Evolutionary conservation across 2,329 filamentous ascomycete genomes (phyloP), one percentile per base, ranked within the genome.

Genomic region (Colletotrichum scovillei): DNA sequence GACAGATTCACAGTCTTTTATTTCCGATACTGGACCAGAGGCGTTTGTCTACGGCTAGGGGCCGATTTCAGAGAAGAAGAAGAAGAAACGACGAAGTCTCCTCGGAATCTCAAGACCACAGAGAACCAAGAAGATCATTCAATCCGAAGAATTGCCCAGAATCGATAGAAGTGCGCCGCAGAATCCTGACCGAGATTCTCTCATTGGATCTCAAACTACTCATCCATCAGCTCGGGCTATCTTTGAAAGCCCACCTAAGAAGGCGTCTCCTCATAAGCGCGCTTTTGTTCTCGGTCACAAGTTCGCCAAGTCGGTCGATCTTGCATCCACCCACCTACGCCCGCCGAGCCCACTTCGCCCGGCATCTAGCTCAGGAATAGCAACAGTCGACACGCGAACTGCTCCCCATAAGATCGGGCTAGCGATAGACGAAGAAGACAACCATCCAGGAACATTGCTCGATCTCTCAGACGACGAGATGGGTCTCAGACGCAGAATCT

Each of bases 1-100:
- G 6, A 6, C 30, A 42, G 52, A 32, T 26, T 11, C n/a, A 3
- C 42, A 32, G n/a, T 46, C 56, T n/a, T 32, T 56, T 4, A 28
- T 28, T 62, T 58, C 35, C 11, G 22, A 72, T 19, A 60, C 49
- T 32, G 63, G 42, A 28, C 28, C 38, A 58, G 71, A 72, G 71
- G 68, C 62, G 19, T 73, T 72, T 57, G 62, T 57, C 58, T 72
- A 74, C 63, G 71, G 63, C 52, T 74, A 74, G 71, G 57, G 57
- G 52, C 68, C 68, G 26, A 16, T 49, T 26, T 49, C 62, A 16
- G 67, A 32, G 22, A 67, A 67, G 19, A 72, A n/a, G 49, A 49
- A 46, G 6, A 56, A 71, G 56, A 73, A 72, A 35, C 49, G 68
- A 32, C 62, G 56, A 72, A 72, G 68, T 26, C 62, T 74, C 2